These are phyloP conservation scores for Sphagnum magellanicum DNA, from an alignment of 228 moss, liverwort and hornwort genomes.

Conservation along the genomic window DNA sequence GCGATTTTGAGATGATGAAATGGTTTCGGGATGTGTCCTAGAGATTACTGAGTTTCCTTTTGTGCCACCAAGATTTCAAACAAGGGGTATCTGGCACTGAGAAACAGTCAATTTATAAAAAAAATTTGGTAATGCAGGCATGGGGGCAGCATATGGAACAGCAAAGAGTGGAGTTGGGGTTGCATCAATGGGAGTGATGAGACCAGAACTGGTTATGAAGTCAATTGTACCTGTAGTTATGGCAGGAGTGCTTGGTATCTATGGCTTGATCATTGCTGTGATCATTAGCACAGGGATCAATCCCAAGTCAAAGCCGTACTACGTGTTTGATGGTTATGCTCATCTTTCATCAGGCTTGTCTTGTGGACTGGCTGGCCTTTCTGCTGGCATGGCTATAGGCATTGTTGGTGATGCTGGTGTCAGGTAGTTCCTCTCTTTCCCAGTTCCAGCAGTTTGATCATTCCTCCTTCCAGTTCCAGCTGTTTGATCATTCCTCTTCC, in stretches of 20 bases:
- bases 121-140: constrained; percentile 22
- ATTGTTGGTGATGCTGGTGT: constrained; percentile 37
- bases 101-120: neutral
- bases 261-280: constrained; percentile 34
- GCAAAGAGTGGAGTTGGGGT: constrained; percentile 91
- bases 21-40: no score
- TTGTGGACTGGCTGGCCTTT: constrained; percentile 29
- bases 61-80: constrained; percentile 28
- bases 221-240: constrained; percentile 43
- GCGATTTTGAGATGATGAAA: no score
- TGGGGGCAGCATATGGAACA: constrained; percentile 85
- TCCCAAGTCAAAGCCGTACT: constrained; percentile 38
- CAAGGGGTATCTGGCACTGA: constrained; percentile 34
- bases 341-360: constrained; percentile 39
- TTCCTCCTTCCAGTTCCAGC: neutral
- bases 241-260: constrained; percentile 41
- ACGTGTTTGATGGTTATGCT: constrained; percentile 34
- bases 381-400: constrained; percentile 39
- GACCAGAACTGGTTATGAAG: constrained; percentile 73
- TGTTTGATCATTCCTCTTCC: neutral
- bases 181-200: constrained; percentile 89
- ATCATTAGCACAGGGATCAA: constrained; percentile 44
- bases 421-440: neutral
- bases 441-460: neutral
- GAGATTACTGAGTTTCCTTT: constrained; percentile 22